Conservation (phyloP, 2,329 filamentous ascomycete genomes). For the Leptosphaerulina australis region DNA sequence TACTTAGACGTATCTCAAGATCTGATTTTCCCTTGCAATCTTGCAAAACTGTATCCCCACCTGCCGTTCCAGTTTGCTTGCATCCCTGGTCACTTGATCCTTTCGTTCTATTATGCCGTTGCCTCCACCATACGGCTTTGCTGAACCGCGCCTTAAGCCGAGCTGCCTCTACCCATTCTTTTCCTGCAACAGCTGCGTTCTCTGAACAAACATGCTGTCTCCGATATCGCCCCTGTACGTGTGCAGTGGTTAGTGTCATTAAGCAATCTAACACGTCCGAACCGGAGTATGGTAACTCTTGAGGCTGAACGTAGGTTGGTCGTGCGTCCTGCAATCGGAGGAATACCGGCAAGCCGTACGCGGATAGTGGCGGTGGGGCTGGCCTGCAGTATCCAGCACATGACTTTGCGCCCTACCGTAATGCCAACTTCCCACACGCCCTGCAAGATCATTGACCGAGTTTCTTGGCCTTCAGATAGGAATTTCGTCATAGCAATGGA, state of each 20-base stretch:
- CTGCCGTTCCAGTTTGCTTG: conserved; percentile 19
- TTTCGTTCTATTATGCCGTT: conserved; percentile 19
- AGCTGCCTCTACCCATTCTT: not conserved
- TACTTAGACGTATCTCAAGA: conserved; percentile 8
- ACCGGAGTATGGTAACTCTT: conserved; percentile 12
- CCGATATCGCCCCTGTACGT: conserved; percentile 8
- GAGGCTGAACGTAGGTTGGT: conserved; percentile 24
- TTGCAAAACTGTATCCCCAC: conserved; percentile 22
- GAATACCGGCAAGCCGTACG: conserved; percentile 8
- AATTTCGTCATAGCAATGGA: conserved; percentile 8
- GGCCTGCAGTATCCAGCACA: conserved; percentile 24
- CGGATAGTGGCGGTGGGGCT: conserved; percentile 34
- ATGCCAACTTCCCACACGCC: not conserved
- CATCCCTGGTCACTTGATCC: conserved; percentile 28
- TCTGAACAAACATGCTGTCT: not conserved
- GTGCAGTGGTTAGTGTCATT: not conserved
- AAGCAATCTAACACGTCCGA: not conserved
- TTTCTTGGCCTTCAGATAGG: conserved; percentile 5
- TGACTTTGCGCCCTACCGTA: conserved; percentile 28
- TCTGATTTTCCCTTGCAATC: conserved; percentile 17
- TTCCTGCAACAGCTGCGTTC: not conserved
- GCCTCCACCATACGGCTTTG: conserved; percentile 17
- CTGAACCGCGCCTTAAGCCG: conserved; percentile 30
- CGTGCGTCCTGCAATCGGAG: conserved; percentile 21
- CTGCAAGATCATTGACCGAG: conserved; percentile 8